phyloP scores from a whole-genome alignment of 1,284 basidiomycete species.

The Boletellus sp. region DNA sequence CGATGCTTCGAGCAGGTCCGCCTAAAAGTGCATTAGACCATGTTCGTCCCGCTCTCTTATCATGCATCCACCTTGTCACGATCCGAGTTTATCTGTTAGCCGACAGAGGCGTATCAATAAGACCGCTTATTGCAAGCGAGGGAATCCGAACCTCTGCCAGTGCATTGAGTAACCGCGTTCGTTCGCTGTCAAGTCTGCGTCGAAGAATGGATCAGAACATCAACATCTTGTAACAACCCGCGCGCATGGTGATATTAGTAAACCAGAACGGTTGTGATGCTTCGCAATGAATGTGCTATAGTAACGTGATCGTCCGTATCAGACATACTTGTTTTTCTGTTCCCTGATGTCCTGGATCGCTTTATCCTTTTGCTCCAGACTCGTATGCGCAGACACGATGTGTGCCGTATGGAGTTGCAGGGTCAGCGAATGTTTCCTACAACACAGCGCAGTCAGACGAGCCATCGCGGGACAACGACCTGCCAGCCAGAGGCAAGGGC shows the following conservation, averaged over 20 bases:
- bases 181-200: slow-evolving; percentile 67
- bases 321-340: slow-evolving; percentile 69
- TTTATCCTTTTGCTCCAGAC: slow-evolving; percentile 69
- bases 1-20: slow-evolving; percentile 49
- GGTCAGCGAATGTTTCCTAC: slow-evolving; percentile 74
- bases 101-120: slow-evolving; percentile 9
- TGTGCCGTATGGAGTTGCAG: slow-evolving; percentile 82
- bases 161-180: slow-evolving; percentile 57
- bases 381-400: slow-evolving; percentile 74
- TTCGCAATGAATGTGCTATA: neutral
- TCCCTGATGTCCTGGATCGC: slow-evolving; percentile 74
- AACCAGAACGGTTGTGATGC: neutral
- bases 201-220: slow-evolving; percentile 14
- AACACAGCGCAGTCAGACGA: slow-evolving; percentile 7
- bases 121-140: slow-evolving; percentile 1
- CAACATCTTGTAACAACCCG: neutral
- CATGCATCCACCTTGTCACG: slow-evolving; percentile 57
- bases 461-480: no score
- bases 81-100: slow-evolving; percentile 66
- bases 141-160: slow-evolving; percentile 54
- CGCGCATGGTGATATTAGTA: no score
- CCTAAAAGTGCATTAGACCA: slow-evolving; percentile 35
- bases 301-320: slow-evolving; percentile 2
- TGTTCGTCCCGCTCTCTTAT: slow-evolving; percentile 2
- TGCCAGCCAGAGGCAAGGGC: no score